These are phyloP conservation scores for Podaxis sp. DNA, from an alignment of 768 basidiomycete species.

Conservation along the genomic window DNA sequence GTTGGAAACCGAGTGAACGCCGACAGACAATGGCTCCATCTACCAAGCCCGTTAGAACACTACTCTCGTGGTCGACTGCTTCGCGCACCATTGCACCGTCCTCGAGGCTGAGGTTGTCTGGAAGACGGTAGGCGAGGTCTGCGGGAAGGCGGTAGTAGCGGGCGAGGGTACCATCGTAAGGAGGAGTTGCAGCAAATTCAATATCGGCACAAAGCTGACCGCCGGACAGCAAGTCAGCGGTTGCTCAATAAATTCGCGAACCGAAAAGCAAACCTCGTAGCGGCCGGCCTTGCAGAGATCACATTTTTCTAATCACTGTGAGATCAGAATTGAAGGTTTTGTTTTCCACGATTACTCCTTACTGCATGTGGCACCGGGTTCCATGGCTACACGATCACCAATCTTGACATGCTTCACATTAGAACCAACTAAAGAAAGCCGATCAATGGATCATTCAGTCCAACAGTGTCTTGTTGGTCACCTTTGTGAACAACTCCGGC, in stretches of 20 bases:
- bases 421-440: slow-evolving; percentile 52
- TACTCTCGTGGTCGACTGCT: background rate
- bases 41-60: slow-evolving; percentile 21
- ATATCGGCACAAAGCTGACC: slow-evolving; percentile 79
- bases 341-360: slow-evolving; percentile 16
- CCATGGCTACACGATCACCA: slow-evolving; percentile 88
- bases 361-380: slow-evolving; percentile 86
- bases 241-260: slow-evolving; percentile 28
- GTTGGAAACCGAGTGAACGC: slow-evolving; percentile 80
- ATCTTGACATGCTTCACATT: slow-evolving; percentile 71
- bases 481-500: slow-evolving; percentile 73
- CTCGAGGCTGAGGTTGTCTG: slow-evolving; percentile 80
- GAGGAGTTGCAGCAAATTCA: slow-evolving; percentile 90
- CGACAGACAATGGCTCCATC: slow-evolving; percentile 96
- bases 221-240: background rate
- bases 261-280: slow-evolving; percentile 59
- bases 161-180: slow-evolving; percentile 84
- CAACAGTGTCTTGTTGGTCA: slow-evolving; percentile 20
- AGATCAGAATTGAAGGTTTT: background rate
- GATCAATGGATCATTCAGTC: background rate
- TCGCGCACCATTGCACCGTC: slow-evolving; percentile 85
- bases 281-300: slow-evolving; percentile 79
- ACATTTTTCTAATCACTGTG: slow-evolving; percentile 45
- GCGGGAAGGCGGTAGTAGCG: slow-evolving; percentile 85
- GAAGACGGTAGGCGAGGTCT: slow-evolving; percentile 80